A percentile compares a stretch with the other conserved stretches of the same genome.
phyloP scores from a whole-genome alignment of 2,329 filamentous ascomycete species.

The Orbilia ellipsospora region DNA sequence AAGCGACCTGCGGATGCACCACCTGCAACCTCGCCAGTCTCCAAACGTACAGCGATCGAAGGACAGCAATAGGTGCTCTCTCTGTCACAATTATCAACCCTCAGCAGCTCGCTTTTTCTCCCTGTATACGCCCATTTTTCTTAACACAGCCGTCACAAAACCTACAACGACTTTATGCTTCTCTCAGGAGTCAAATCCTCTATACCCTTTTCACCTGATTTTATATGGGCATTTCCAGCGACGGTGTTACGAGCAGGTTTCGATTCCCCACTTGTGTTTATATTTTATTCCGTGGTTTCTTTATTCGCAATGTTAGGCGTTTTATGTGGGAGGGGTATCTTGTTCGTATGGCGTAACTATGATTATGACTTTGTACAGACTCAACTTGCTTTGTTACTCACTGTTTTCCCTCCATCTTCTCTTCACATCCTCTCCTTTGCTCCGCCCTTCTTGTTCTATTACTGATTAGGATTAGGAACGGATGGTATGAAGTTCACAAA shows the following conservation, averaged over 20 bases:
- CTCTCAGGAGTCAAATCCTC: slow-evolving; percentile 6
- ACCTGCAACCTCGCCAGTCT: slow-evolving; percentile 16
- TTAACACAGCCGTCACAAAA: background rate
- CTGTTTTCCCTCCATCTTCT: background rate
- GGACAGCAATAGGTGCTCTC: slow-evolving; percentile 28
- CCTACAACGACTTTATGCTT: slow-evolving; percentile 3
- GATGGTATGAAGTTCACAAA: background rate
- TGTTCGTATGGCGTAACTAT: slow-evolving; percentile 12
- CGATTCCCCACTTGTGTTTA: slow-evolving; percentile 1
- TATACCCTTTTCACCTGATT: slow-evolving; percentile 15
- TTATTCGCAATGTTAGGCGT: slow-evolving; percentile 17
- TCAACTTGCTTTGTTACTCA: slow-evolving; percentile 12
- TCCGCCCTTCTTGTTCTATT: background rate
- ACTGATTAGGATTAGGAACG: background rate
- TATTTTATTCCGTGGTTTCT: background rate
- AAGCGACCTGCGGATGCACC: slow-evolving; percentile 37
- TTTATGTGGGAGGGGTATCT: slow-evolving; percentile 17
- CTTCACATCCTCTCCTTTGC: background rate
- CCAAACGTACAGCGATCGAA: slow-evolving; percentile 37
- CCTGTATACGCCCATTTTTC: slow-evolving; percentile 6
- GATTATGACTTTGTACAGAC: background rate
- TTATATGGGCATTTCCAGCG: slow-evolving; percentile 45
- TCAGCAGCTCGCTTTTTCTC: background rate
- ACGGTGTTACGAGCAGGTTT: slow-evolving; percentile 34
- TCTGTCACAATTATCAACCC: background rate